Evolutionary conservation across 108 stramenopile species (phyloP).

Genomic region (Epipyxis sp.): DNA sequence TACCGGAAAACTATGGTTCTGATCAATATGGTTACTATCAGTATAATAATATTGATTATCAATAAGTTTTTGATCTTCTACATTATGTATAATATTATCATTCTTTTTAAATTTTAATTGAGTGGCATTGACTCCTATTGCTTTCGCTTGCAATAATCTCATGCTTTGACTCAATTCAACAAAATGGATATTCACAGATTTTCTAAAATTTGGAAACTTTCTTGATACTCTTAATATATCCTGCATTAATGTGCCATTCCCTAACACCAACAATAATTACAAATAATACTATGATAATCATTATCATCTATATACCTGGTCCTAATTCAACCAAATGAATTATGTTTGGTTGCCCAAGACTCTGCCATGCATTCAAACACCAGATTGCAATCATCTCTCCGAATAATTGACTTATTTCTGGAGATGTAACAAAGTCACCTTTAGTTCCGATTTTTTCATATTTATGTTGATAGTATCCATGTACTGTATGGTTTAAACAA

Average conservation of each 20-base stretch:
- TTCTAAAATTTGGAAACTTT: slow-evolving; percentile 58
- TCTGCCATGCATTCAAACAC: slow-evolving; percentile 75
- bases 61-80: too few species aligned
- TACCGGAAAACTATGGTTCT: too few species aligned
- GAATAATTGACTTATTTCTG: slow-evolving; percentile 93
- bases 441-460: slow-evolving; percentile 64
- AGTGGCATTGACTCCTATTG: too few species aligned
- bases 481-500: slow-evolving; percentile 47
- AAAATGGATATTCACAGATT: slow-evolving; percentile 69
- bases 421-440: slow-evolving; percentile 96
- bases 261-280: too few species aligned
- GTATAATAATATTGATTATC: too few species aligned
- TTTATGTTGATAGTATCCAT: slow-evolving; percentile 59
- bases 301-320: too few species aligned
- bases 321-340: slow-evolving; percentile 86
- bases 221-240: slow-evolving; percentile 71
- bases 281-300: too few species aligned
- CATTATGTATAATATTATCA: too few species aligned
- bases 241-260: slow-evolving; percentile 87
- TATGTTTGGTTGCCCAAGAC: slow-evolving; percentile 54
- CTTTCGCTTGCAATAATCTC: slow-evolving; percentile 58
- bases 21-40: too few species aligned
- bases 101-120: too few species aligned
- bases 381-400: slow-evolving; percentile 89
- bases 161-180: slow-evolving; percentile 77